Conservation (phyloP, 2,329 filamentous ascomycete genomes). For the Rhinocladiella mackenziei region DNA sequence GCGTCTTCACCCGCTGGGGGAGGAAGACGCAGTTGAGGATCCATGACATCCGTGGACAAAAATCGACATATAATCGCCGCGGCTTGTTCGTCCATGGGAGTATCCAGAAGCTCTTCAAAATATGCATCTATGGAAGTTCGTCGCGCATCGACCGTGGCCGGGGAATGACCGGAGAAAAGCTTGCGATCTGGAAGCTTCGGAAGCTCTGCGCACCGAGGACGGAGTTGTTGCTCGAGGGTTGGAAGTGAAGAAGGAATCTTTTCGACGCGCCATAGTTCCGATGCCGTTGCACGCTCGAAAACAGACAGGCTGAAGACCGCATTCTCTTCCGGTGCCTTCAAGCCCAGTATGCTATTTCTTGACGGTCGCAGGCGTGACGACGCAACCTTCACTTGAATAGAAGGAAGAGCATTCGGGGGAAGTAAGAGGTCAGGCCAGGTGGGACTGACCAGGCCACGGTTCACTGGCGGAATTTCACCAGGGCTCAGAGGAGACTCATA, state of each 20-base stretch:
- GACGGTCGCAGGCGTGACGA: constrained; percentile 95
- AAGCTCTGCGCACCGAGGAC: constrained; percentile 66
- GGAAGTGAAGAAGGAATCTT: constrained; percentile 80
- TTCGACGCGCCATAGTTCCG: constrained; percentile 89
- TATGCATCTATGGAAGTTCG: constrained; percentile 77
- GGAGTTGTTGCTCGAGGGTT: constrained; percentile 77
- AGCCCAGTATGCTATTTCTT: constrained; percentile 73
- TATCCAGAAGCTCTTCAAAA: constrained; percentile 79
- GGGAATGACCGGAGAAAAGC: constrained; percentile 87
- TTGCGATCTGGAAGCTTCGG: constrained; percentile 77
- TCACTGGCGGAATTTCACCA: constrained; percentile 48
- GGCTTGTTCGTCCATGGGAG: constrained; percentile 69
- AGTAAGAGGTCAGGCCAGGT: constrained; percentile 83
- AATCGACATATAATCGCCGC: constrained; percentile 83
- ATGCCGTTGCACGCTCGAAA: constrained; percentile 68
- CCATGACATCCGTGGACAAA: constrained; percentile 64
- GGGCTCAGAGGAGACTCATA: constrained; percentile 23
- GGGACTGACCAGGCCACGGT: constrained; percentile 73
- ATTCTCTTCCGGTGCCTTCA: constrained; percentile 80
- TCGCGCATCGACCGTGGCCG: constrained; percentile 85
- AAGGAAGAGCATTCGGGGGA: constrained; percentile 81
- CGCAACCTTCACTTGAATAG: constrained; percentile 79
- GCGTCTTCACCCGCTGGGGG: constrained; percentile 18
- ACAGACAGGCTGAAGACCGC: constrained; percentile 90
- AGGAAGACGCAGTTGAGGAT: constrained; percentile 40